Percentiles rank a stretch among this genome's conserved stretches.
phyloP scores from a whole-genome alignment of 805 yeast species.

The Wickerhamiella hasegawae region DNA sequence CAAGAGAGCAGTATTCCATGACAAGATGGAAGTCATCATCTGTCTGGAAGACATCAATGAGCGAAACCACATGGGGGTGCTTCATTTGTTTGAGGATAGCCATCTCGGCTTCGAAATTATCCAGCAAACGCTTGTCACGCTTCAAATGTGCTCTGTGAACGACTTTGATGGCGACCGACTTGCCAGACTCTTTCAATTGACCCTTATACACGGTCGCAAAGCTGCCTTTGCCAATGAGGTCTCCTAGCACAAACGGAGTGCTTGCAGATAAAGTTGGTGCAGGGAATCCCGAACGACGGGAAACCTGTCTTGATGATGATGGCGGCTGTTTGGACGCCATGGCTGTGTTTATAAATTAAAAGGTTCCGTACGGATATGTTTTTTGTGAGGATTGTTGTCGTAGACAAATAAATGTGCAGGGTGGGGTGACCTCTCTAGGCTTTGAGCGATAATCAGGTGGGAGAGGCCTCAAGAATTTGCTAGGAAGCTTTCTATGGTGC shows the following conservation, averaged over 20 bases:
- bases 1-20: conserved; percentile 94
- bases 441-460: no score
- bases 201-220: conserved; percentile 94
- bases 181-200: conserved; percentile 27
- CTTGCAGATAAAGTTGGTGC: background rate
- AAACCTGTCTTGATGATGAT: conserved; percentile 3
- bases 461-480: no score
- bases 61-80: conserved; percentile 84
- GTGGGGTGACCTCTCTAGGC: background rate
- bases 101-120: conserved; percentile 85
- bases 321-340: background rate
- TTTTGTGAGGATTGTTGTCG: background rate
- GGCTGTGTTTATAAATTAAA: background rate
- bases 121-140: conserved; percentile 63
- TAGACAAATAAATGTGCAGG: background rate
- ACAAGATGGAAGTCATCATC: conserved; percentile 63
- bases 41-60: conserved; percentile 72
- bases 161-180: conserved; percentile 75
- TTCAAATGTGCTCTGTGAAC: conserved; percentile 61
- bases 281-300: background rate
- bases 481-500: no score
- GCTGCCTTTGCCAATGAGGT: conserved; percentile 88
- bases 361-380: background rate
- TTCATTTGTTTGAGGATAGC: conserved; percentile 72
- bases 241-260: conserved; percentile 25